These are phyloP conservation scores for Pichia scutulata DNA, from an alignment of 805 yeast genomes.

Conservation along the genomic window DNA sequence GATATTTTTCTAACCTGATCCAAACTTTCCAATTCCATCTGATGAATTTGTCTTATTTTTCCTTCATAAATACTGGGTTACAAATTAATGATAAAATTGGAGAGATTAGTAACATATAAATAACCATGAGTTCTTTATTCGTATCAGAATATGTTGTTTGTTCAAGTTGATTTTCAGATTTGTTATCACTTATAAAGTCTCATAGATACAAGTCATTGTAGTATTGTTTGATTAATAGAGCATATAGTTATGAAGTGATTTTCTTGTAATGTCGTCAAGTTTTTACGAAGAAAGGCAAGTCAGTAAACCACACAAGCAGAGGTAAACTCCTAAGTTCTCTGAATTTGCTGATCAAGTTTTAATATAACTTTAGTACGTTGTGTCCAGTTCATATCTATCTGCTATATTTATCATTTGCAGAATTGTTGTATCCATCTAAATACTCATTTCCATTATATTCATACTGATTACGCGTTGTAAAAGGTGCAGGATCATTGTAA, in stretches of 20 bases:
- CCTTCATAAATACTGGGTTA: conserved; percentile 42
- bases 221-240: conserved; percentile 45
- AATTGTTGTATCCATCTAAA: background rate
- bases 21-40: conserved; percentile 38
- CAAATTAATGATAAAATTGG: conserved; percentile 59
- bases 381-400: background rate
- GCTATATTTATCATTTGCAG: background rate
- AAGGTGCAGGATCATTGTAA: background rate
- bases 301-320: conserved; percentile 32
- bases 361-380: too few species aligned
- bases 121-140: conserved; percentile 67
- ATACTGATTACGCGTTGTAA: background rate
- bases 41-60: conserved; percentile 54
- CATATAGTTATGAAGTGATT: conserved; percentile 51
- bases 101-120: conserved; percentile 69
- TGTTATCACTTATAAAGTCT: conserved; percentile 62
- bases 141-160: conserved; percentile 71
- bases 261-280: conserved; percentile 44
- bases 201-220: conserved; percentile 48
- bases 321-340: too few species aligned
- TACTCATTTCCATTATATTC: background rate
- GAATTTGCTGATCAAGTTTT: conserved; percentile 33
- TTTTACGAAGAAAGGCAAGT: too few species aligned
- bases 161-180: conserved; percentile 66
- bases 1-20: conserved; percentile 68